Evolutionary conservation across 441 rosid species (phyloP).

Genomic region (Jatropha multifida): DNA sequence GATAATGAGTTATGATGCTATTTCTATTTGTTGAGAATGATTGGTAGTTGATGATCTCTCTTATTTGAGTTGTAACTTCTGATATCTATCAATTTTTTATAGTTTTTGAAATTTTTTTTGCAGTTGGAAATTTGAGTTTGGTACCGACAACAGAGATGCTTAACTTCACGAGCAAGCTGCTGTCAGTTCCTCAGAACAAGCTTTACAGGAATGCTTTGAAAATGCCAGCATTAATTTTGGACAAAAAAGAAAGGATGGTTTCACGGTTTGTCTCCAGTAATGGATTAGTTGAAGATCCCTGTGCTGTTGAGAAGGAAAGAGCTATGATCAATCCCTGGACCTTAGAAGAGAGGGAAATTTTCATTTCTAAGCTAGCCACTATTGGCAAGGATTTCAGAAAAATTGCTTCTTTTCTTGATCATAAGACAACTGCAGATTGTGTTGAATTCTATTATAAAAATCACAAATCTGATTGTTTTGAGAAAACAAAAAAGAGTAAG

Average conservation of each 20-base stretch:
- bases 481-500: slow-evolving; percentile 77
- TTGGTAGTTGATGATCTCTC: background rate
- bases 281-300: slow-evolving; percentile 94
- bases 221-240: slow-evolving; percentile 92
- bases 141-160: slow-evolving; percentile 52
- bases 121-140: slow-evolving; percentile 58
- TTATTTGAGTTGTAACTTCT: background rate
- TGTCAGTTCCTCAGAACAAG: slow-evolving; percentile 48
- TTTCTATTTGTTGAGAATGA: background rate
- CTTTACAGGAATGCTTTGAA: slow-evolving; percentile 57
- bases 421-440: slow-evolving; percentile 97
- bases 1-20: background rate
- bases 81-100: background rate
- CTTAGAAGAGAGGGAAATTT: slow-evolving; percentile 69
- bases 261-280: slow-evolving; percentile 73
- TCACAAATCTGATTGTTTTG: slow-evolving; percentile 90
- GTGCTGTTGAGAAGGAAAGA: slow-evolving; percentile 85
- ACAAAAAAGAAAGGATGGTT: slow-evolving; percentile 60
- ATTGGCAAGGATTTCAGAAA: slow-evolving; percentile 88
- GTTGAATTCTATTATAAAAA: slow-evolving; percentile 96
- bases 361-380: slow-evolving; percentile 69
- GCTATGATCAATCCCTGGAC: slow-evolving; percentile 91
- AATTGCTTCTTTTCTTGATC: slow-evolving; percentile 83
- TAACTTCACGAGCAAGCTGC: slow-evolving; percentile 58
- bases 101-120: slow-evolving; percentile 14